Evolutionary conservation across 257 asterid species (phyloP), one percentile per base, ranked within the genome.

Genomic region (Henckelia pumila): DNA sequence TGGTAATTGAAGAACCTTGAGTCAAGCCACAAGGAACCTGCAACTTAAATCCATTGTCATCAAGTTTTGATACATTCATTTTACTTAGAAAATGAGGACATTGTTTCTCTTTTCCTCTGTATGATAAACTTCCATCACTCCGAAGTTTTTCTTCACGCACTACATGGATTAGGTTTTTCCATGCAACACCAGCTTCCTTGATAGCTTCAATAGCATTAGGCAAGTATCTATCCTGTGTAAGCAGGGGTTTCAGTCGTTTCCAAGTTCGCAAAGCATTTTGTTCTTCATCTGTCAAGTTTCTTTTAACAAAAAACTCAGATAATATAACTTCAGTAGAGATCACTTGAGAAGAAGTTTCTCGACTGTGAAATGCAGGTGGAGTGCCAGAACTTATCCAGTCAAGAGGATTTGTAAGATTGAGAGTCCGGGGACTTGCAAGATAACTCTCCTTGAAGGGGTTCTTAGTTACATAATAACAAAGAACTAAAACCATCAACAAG

Each of bases 21-120:
- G 96, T 91, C 79, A 94, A 75, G 47, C 99, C 99, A 79, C 99
- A 94, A 73, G 97, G 97, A 69, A 91, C 85, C 67, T 75, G 82
- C 81, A 91, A 72, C 88, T 78, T 84, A 77, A 79, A 91, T 67
- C 83, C 86, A 11, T 70, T 74, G 68, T 77, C 81, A 71, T 77
- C 86, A 65, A 83, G 79, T 68, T 86, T 83, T 3, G 99, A 84
- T 32, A 92, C 88, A 79, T 88, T 94, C 76, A 85, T 81, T 80
- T 89, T 81, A 80, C 92, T 87, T 60, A 94, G 96, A 82, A 85
- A 91, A 83, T 94, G 96, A 75, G 97, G 99, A 72, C 99, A 94
- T 80, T 88, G 99, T 75, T 91, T 94, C 75, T 85, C 89, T 80
- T 88, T 91, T 62, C 92, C 97, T 71, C 86, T 81, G 80, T 74